These are phyloP conservation scores for Ajuga chamaepitys DNA, from an alignment of 257 asterid species.

Conservation along the genomic window DNA sequence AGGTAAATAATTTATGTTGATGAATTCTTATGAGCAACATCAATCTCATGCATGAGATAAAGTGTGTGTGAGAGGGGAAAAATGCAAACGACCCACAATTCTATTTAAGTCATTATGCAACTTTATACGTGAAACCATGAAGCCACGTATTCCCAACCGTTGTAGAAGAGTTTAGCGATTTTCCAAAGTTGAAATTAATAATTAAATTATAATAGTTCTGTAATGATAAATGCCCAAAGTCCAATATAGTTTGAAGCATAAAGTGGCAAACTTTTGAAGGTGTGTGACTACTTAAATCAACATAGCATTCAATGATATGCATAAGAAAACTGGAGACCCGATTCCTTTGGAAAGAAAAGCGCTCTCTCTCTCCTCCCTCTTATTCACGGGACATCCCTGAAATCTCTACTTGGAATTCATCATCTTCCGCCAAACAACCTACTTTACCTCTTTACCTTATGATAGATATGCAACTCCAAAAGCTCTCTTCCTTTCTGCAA, in stretches of 20 bases:
- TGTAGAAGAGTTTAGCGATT: not conserved
- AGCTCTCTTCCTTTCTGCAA: constrained; percentile 21
- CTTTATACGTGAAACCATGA: constrained; percentile 17
- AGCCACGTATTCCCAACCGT: constrained; percentile 5
- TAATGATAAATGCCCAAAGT: not conserved
- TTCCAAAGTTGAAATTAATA: not conserved
- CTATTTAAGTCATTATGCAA: not conserved
- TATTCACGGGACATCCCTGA: constrained; percentile 51
- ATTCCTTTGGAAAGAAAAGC: not conserved
- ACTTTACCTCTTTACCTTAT: constrained; percentile 27
- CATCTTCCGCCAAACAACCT: constrained; percentile 27
- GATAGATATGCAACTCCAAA: constrained; percentile 21
- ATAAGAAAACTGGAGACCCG: constrained; percentile 11
- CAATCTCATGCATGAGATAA: constrained; percentile 11
- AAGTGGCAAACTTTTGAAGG: constrained; percentile 17
- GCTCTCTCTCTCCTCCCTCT: constrained; percentile 13
- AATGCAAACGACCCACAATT: constrained; percentile 6
- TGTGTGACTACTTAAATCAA: constrained; percentile 15
- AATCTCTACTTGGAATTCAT: constrained; percentile 32
- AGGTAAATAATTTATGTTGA: not conserved
- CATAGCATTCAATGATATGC: constrained; percentile 22
- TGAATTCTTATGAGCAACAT: not conserved
- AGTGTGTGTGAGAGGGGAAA: constrained; percentile 6
- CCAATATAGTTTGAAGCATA: not conserved
- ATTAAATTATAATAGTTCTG: not conserved